Base-by-base conservation (phyloP, 2,329 filamentous ascomycete species). In the Rhytidhysteron rufulum region DNA sequence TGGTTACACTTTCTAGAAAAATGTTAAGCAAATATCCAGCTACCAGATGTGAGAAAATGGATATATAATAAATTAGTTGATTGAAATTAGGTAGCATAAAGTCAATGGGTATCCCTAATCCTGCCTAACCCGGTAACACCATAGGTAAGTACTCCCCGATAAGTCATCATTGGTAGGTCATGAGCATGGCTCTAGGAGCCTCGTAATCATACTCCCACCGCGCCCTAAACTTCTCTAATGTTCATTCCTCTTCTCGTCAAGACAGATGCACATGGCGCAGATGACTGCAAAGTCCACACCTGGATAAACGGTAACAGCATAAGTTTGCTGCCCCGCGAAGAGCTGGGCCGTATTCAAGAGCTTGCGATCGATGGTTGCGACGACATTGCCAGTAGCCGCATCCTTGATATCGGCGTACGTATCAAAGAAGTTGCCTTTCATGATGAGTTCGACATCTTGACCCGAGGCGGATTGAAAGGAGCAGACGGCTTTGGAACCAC, bases 271-370 rank as follows among this genome's bases (percentile, higher is more conserved):
- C 53, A 86, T 67, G 9, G 82, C 83, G 0, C 73, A 78, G 48
- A 86, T 75, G 34, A 86, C 54, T 4, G 79, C 75, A 62, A 84
- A 72, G 53, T 88, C 83, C 5, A 85, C 78, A 13, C 77, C 77
- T 0, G 82, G 79, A 1, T 81, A 81, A 5, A 86, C 72, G 1
- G 71, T 72, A 4, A 87, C 71, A 1, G 71, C 75, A 49, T 87
- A 87, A 4, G 80, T 83, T 64, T 86, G 80, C 64, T 82, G 73
- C 8, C 73, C 77, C 30, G 74, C 75, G 18, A 84, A 57, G 2
- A 83, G 55, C 51, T 85, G 73, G 22, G 79, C 68, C 24, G 68
- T 69, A 48, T 74, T 82, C 41, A 82, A 67, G 25, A 80, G 60
- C 52, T 78, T 76, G 44, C 82, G 74, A 43, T 75, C 66, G 51